Evolutionary conservation across 768 basidiomycete species (phyloP).

Genomic region (Collybia sp.): DNA sequence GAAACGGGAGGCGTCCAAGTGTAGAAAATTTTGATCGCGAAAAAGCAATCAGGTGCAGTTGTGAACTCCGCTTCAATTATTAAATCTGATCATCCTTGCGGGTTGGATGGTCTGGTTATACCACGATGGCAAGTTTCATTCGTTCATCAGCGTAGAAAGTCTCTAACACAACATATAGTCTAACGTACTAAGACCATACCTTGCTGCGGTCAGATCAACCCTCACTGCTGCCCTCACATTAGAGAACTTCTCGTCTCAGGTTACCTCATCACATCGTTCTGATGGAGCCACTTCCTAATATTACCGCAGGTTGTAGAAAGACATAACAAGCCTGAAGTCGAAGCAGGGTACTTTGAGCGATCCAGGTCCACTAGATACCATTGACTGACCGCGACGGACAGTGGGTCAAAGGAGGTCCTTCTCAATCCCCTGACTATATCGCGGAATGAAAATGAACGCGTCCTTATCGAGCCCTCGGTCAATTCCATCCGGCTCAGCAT

Average conservation of each 20-base stretch:
- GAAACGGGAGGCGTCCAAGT: constrained; percentile 1
- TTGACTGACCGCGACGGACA: constrained; percentile 22
- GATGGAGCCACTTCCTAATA: constrained; percentile 12
- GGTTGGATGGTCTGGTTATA: constrained; percentile 2
- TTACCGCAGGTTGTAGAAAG: constrained; percentile 80
- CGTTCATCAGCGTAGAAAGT: not conserved
- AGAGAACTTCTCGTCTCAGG: constrained; percentile 98
- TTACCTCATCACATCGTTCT: constrained; percentile 23
- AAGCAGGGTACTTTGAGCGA: constrained; percentile 54
- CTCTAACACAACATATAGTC: constrained; percentile 48
- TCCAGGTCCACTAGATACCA: constrained; percentile 2
- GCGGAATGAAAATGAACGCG: constrained; percentile 95
- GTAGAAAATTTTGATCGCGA: constrained; percentile 9
- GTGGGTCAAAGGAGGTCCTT: constrained; percentile 90
- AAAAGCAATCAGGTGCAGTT: constrained; percentile 4
- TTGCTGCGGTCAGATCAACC: constrained; percentile 92
- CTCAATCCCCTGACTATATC: constrained; percentile 93
- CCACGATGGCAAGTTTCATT: constrained; percentile 44
- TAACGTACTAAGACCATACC: constrained; percentile 92
- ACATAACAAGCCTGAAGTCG: constrained; percentile 96
- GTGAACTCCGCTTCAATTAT: constrained; percentile 44
- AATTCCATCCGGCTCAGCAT: constrained; percentile 97
- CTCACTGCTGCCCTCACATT: constrained; percentile 96
- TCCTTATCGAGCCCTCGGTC: constrained; percentile 94
- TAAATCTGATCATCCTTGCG: not conserved